Percentiles rank a stretch among this genome's conserved stretches.
Conservation (phyloP, 2,329 filamentous ascomycete genomes). For the Hypoxylon sp. region DNA sequence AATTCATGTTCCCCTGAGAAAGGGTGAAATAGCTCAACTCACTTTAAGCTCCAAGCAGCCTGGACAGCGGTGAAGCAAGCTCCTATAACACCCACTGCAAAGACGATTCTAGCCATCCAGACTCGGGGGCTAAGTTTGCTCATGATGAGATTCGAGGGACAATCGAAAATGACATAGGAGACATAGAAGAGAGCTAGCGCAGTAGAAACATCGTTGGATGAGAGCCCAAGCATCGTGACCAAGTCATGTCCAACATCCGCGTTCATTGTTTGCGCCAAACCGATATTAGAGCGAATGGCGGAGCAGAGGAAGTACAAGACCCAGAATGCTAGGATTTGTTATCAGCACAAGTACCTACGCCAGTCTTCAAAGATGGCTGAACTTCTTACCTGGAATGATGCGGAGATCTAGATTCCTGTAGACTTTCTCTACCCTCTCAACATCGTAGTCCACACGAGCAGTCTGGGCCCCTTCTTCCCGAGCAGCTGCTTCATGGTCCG, state of each 20-base stretch:
- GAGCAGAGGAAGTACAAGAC: slow-evolving; percentile 92
- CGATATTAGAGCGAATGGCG: slow-evolving; percentile 91
- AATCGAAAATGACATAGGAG: slow-evolving; percentile 90
- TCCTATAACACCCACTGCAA: slow-evolving; percentile 88
- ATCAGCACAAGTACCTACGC: slow-evolving; percentile 18
- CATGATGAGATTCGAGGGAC: slow-evolving; percentile 92
- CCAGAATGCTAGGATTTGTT: slow-evolving; percentile 77
- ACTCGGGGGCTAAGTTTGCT: slow-evolving; percentile 85
- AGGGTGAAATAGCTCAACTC: slow-evolving; percentile 49
- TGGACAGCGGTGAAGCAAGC: slow-evolving; percentile 86
- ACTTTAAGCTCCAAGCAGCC: slow-evolving; percentile 88
- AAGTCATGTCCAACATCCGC: slow-evolving; percentile 78
- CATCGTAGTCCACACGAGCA: slow-evolving; percentile 58
- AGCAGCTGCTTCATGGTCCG: slow-evolving; percentile 36
- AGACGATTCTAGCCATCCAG: slow-evolving; percentile 93
- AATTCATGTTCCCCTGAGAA: background rate
- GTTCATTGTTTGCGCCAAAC: slow-evolving; percentile 97
- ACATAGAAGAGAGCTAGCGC: slow-evolving; percentile 92
- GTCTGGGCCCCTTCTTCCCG: slow-evolving; percentile 39
- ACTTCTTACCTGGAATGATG: slow-evolving; percentile 69
- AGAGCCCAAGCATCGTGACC: slow-evolving; percentile 77
- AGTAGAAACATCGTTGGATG: slow-evolving; percentile 83
- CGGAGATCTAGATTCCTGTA: slow-evolving; percentile 72
- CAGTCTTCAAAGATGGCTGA: background rate
- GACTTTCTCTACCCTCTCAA: slow-evolving; percentile 68